Conservation (phyloP, 1,139 yeast species). For the Keqinozyma sinolaborantium region DNA sequence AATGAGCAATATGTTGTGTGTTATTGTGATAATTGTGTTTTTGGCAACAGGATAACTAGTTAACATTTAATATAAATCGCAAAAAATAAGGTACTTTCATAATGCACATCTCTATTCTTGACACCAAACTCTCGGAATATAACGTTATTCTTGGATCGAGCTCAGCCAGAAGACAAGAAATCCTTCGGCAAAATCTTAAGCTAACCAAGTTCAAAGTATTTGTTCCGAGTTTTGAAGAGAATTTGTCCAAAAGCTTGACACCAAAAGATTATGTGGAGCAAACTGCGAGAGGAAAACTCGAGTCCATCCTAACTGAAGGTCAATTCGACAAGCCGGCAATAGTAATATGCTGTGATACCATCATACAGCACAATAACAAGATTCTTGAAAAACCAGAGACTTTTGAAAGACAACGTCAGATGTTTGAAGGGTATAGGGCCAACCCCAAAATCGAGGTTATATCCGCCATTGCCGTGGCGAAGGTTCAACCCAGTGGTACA, state of each 20-base stretch:
- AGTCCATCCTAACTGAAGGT: conserved; percentile 8
- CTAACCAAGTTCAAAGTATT: conserved; percentile 44
- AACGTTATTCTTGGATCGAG: conserved; percentile 65
- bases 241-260: conserved; percentile 54
- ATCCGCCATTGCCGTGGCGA: conserved; percentile 62
- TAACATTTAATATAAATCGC: too few species aligned
- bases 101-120: too few species aligned
- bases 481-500: conserved; percentile 13
- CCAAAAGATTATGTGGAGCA: conserved; percentile 62
- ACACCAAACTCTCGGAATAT: too few species aligned
- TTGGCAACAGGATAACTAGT: too few species aligned
- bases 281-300: conserved; percentile 66
- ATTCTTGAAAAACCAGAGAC: conserved; percentile 77
- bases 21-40: too few species aligned
- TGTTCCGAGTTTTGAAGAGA: conserved; percentile 69
- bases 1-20: too few species aligned
- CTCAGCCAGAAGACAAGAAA: conserved; percentile 76
- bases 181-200: conserved; percentile 59
- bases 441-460: conserved; percentile 52
- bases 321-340: conserved; percentile 19
- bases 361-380: conserved; percentile 57
- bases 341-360: conserved; percentile 80
- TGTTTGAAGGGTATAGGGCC: conserved; percentile 48
- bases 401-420: conserved; percentile 31
- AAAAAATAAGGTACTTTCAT: too few species aligned